These are phyloP conservation scores for Epichloe sylvatica DNA, from an alignment of 2,329 filamentous ascomycete genomes.

Conservation along the genomic window DNA sequence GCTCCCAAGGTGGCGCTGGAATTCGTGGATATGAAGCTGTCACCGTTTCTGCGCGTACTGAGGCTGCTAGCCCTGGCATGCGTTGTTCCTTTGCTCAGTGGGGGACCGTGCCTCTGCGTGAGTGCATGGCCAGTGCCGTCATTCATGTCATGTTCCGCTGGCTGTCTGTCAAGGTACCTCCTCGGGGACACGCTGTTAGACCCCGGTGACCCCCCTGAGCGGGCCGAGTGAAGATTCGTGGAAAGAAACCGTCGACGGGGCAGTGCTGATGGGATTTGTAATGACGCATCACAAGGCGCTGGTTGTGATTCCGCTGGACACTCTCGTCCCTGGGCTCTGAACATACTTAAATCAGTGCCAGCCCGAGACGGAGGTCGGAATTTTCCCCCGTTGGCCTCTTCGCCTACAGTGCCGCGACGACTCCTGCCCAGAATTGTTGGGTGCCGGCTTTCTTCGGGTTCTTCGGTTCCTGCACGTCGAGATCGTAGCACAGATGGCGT, in stretches of 20 bases:
- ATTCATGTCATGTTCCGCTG: slow-evolving; percentile 24
- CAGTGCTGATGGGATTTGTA: slow-evolving; percentile 30
- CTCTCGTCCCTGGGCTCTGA: slow-evolving; percentile 19
- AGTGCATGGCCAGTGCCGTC: not conserved
- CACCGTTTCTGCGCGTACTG: slow-evolving; percentile 28
- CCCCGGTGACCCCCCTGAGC: slow-evolving; percentile 28
- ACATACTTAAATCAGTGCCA: slow-evolving; percentile 36
- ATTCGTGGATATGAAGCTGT: slow-evolving; percentile 21
- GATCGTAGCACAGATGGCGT: slow-evolving; percentile 34
- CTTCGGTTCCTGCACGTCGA: slow-evolving; percentile 32
- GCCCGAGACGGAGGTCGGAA: slow-evolving; percentile 46
- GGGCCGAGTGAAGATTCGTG: slow-evolving; percentile 31
- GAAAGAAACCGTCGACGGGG: slow-evolving; percentile 40
- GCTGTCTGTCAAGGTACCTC: slow-evolving; percentile 35
- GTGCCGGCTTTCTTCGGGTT: slow-evolving; percentile 30
- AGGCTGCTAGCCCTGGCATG: slow-evolving; percentile 33
- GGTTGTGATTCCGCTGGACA: slow-evolving; percentile 18
- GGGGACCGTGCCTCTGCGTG: slow-evolving; percentile 14
- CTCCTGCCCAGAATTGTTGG: slow-evolving; percentile 31
- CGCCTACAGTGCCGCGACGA: slow-evolving; percentile 31
- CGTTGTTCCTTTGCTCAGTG: slow-evolving; percentile 27
- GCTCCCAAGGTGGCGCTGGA: slow-evolving; percentile 27
- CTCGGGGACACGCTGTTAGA: slow-evolving; percentile 26
- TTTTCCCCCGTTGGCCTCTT: slow-evolving; percentile 33
- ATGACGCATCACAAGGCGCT: slow-evolving; percentile 20